phyloP scores from a whole-genome alignment of 139 green algal genomes.

The Tetraselmis striata region DNA sequence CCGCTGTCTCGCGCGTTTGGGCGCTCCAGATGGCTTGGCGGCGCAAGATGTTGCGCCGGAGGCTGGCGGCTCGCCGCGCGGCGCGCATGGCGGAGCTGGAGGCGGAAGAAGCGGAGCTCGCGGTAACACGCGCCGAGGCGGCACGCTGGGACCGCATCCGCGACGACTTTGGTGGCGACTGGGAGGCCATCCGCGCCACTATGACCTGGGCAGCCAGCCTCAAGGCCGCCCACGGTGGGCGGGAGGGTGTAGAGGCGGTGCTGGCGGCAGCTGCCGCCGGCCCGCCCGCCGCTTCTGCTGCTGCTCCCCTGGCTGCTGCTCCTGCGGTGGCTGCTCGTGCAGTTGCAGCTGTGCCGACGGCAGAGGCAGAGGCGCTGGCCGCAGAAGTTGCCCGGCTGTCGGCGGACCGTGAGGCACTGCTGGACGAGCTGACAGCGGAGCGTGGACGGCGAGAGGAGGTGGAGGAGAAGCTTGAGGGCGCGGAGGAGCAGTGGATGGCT shows the following conservation, averaged over 20 bases:
- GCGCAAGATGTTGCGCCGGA: background rate
- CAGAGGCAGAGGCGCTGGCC: background rate
- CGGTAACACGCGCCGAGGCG: background rate
- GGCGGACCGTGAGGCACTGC: background rate
- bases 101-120: slow-evolving; percentile 10
- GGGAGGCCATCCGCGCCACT: background rate
- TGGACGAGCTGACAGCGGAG: background rate
- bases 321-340: no score
- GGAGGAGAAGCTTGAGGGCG: slow-evolving; percentile 25
- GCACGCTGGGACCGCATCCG: background rate
- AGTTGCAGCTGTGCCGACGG: slow-evolving; percentile 24
- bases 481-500: slow-evolving; percentile 40
- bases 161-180: background rate
- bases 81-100: slow-evolving; percentile 21
- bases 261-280: background rate
- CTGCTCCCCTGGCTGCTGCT: no score
- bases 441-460: background rate
- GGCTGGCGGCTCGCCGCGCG: slow-evolving; percentile 3
- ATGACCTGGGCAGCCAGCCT: background rate
- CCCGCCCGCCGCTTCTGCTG: background rate
- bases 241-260: background rate
- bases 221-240: background rate
- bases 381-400: background rate
- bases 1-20: background rate
- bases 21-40: slow-evolving; percentile 51